Base-by-base conservation (phyloP, 176 grass and related monocot species). In the Thinopyrum elongatum region DNA sequence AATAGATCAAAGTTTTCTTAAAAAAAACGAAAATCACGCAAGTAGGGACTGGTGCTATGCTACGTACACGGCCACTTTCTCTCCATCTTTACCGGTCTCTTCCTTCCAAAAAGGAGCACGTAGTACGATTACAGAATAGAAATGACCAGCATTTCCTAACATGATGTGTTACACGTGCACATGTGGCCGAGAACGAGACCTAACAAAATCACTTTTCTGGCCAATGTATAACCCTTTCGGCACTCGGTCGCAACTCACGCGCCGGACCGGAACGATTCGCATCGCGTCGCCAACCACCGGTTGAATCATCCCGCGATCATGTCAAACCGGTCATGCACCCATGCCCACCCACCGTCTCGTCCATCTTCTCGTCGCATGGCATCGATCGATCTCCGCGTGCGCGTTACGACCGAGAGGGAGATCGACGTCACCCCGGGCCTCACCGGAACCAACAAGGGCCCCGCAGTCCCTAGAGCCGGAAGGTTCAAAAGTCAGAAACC, bases 311-410 rank as follows among this genome's bases (percentile, higher is more conserved):
- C 25, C 2, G 1, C 11, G 41, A 81, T 76, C 83, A 9, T 39
- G 83, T 82, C 83, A 86, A 85, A 86, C 72, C 29, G 27, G 59
- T 27, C 38, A 17, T 63, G 39, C 19, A 39, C 58, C 7, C 7
- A 14, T 22, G n/a, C 25, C 70, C 82, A 44, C 39, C 39, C 21
- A 65, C 19, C 16, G 23, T 13, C 33, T 22, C n/a, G 55, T 62
- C 55, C 16, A 79, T 70, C 22, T 69, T 76, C 60, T 49, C 19
- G 55, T 9, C 19, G 55, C 55, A 22, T 44, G 41, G 11, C 11
- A 44, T 22, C 62, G 22, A 34, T 13, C 47, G 17, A 16, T 66
- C 10, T 31, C 1, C 8, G 8, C 29, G 13, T 74, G 70, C 70
- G 42, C 76, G 64, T 67, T 21, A 23, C 55, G 55, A 58, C 55